These are phyloP conservation scores for Tulasnella sp. DNA, from an alignment of 768 basidiomycete genomes.

Conservation along the genomic window DNA sequence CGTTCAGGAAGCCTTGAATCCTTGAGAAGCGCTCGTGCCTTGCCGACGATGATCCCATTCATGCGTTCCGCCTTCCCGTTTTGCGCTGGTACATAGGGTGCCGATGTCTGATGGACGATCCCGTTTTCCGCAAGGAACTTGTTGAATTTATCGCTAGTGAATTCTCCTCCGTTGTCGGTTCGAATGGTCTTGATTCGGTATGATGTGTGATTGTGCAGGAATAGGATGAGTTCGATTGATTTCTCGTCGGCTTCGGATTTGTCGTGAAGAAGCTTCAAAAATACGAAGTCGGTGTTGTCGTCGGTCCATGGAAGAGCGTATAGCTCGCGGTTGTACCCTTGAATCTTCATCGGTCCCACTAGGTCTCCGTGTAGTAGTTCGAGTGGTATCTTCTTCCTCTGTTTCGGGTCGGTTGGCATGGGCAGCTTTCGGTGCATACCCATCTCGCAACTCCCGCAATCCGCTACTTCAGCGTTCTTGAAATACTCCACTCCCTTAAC, in stretches of 20 bases:
- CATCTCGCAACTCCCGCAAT: neutral
- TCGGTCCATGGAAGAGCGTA: neutral
- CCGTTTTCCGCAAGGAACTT: neutral
- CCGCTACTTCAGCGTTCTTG: neutral
- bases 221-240: neutral
- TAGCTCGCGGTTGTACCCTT: neutral
- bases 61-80: slow-evolving; percentile 15
- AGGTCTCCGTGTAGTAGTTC: neutral
- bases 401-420: neutral
- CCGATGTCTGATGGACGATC: neutral
- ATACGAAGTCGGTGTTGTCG: neutral
- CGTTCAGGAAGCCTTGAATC: slow-evolving; percentile 8
- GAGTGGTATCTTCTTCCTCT: neutral
- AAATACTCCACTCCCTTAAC: neutral
- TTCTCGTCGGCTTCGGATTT: neutral
- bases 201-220: neutral
- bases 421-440: neutral
- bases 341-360: neutral
- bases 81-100: neutral
- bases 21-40: slow-evolving; percentile 5
- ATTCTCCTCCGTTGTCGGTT: neutral
- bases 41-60: slow-evolving; percentile 10
- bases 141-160: neutral
- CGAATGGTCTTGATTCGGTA: neutral
- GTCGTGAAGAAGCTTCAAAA: neutral